Evolutionary conservation across 805 yeast species (phyloP).

Genomic region (Dipodascopsis tothii): DNA sequence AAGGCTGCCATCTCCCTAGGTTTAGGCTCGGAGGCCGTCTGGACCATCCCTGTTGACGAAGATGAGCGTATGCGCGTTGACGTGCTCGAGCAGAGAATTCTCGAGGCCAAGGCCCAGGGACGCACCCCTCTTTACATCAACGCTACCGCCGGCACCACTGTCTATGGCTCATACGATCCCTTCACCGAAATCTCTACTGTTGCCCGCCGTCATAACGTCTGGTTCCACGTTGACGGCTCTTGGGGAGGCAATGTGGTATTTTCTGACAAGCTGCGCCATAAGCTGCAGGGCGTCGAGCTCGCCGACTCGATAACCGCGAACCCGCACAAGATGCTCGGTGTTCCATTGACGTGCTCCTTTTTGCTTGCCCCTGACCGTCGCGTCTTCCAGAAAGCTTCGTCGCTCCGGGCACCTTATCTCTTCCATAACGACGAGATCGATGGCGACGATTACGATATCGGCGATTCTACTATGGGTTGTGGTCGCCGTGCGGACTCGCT

Average conservation of each 20-base stretch:
- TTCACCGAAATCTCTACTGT: constrained; percentile 48
- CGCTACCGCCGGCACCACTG: constrained; percentile 87
- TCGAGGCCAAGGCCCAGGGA: constrained; percentile 43
- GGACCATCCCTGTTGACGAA: constrained; percentile 51
- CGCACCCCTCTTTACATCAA: constrained; percentile 66
- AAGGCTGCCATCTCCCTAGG: constrained; percentile 76
- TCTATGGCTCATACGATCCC: constrained; percentile 74
- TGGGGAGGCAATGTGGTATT: constrained; percentile 86
- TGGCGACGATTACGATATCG: constrained; percentile 57
- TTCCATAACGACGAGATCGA: constrained; percentile 61
- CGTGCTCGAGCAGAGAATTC: constrained; percentile 42
- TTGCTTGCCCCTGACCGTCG: constrained; percentile 62
- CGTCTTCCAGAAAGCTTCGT: constrained; percentile 62
- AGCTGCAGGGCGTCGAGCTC: constrained; percentile 51
- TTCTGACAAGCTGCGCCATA: constrained; percentile 40
- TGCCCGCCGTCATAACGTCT: constrained; percentile 48
- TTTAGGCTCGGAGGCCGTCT: constrained; percentile 53
- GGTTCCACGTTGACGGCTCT: constrained; percentile 84
- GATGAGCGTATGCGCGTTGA: constrained; percentile 52
- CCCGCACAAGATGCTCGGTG: constrained; percentile 87
- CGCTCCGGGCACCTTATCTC: constrained; percentile 70
- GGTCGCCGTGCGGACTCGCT: constrained; percentile 79
- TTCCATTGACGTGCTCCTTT: constrained; percentile 63
- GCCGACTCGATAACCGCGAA: constrained; percentile 75
- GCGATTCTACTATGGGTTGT: constrained; percentile 88